Evolutionary conservation across 495 filamentous ascomycete genomes (phyloP).

Genomic region (Hamigera avellanea): DNA sequence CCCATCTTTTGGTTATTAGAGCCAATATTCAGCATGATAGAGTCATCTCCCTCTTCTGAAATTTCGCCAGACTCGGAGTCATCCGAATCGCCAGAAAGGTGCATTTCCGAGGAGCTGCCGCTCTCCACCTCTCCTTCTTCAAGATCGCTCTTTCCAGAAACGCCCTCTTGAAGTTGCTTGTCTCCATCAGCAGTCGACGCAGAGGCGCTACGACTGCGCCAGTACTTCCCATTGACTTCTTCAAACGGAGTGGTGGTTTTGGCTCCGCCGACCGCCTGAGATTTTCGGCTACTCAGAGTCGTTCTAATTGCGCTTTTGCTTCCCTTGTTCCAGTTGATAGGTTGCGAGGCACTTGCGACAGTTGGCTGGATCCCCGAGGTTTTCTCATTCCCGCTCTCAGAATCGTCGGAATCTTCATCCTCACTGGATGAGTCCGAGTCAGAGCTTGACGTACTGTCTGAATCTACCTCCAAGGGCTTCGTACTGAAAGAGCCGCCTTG

Average conservation of each 20-base stretch:
- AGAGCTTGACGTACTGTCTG: constrained; percentile 22
- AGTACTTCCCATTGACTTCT: constrained; percentile 28
- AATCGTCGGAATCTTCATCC: constrained; percentile 1
- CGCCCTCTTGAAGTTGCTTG: constrained; percentile 1
- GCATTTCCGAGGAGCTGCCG: constrained; percentile 5
- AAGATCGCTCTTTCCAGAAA: constrained; percentile 9
- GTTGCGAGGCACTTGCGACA: constrained; percentile 16
- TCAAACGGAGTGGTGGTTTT: constrained; percentile 19
- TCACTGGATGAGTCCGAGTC: constrained; percentile 12
- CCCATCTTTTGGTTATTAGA: constrained; percentile 1
- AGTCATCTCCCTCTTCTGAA: constrained; percentile 25
- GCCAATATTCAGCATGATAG: constrained; percentile 31
- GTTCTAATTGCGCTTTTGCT: constrained; percentile 25
- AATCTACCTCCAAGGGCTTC: constrained; percentile 21
- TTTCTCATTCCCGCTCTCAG: constrained; percentile 5
- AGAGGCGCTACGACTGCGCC: constrained; percentile 29
- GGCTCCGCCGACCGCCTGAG: constrained; percentile 2
- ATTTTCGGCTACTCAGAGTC: constrained; percentile 16
- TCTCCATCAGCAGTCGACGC: constrained; percentile 7
- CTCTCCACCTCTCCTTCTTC: constrained; percentile 16
- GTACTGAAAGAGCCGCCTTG: constrained; percentile 27
- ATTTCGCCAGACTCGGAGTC: constrained; percentile 18
- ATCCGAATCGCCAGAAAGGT: constrained; percentile 23
- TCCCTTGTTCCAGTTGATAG: constrained; percentile 31
- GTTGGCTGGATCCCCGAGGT: constrained; percentile 7